Base-by-base conservation (phyloP, 805 yeast species). In the Sungouiella thailandica region DNA sequence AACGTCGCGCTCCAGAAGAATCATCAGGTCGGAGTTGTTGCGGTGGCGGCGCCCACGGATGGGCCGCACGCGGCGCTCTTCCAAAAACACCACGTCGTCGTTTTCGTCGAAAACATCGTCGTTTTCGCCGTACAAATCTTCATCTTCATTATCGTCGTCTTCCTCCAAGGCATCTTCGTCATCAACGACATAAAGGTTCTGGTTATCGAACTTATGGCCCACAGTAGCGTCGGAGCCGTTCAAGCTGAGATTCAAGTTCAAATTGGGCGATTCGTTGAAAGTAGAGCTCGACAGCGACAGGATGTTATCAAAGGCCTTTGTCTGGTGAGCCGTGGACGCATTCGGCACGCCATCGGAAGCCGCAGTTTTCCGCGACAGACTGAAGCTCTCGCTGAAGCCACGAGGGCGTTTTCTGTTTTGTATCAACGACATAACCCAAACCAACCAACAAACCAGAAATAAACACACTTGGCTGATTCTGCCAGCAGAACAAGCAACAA, bases 381-480 rank as follows among this genome's bases (percentile, higher is more conserved):
- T 62, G 36, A 62, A 60, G n/a, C 60, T 50, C 32, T 60, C 70
- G 39, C 70, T 61, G 38, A 66, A 63, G 17, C 70, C 70, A 44
- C 72, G 56, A 15, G 72, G 72, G 40, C 72, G 50, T 38, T 66
- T 66, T 46, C 72, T 49, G 40, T 66, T 66, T 19, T 65, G 51
- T 16, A 65, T 60, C 36, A 65, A 38, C 8, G 67, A 58, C 68
- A 61, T 61, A 15, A 10, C 10, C 23, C 10, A 19, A 7, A n/a
- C n/a, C n/a, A n/a, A n/a, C n/a, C n/a, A n/a, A n/a, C n/a, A n/a
- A n/a, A n/a, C n/a, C n/a, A n/a, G n/a, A n/a, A n/a, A n/a, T n/a
- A n/a, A n/a, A n/a, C n/a, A n/a, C n/a, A n/a, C n/a, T n/a, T n/a
- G n/a, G n/a, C n/a, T n/a, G n/a, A n/a, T n/a, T n/a, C n/a, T n/a